These are phyloP conservation scores for Colletotrichum sp. DNA, from an alignment of 2,329 filamentous ascomycete species.

Conservation along the genomic window DNA sequence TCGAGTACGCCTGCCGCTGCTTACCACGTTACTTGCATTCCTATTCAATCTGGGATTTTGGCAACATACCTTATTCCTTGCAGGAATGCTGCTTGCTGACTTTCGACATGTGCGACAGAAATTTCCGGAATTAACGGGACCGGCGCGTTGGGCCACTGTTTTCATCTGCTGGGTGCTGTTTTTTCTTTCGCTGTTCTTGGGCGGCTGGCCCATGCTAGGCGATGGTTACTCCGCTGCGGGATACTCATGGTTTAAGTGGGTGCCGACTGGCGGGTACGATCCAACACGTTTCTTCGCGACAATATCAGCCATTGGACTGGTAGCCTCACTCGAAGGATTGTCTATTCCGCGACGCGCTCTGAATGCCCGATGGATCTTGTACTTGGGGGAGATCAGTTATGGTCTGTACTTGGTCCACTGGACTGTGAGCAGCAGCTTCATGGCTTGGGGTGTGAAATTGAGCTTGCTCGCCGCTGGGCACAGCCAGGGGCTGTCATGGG, in stretches of 20 bases:
- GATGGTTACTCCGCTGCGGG: not conserved
- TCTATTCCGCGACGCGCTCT: slow-evolving; percentile 60
- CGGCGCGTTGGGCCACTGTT: not conserved
- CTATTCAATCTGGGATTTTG: slow-evolving; percentile 26
- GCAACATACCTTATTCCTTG: slow-evolving; percentile 5
- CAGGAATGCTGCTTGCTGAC: slow-evolving; percentile 5
- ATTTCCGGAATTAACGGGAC: not conserved
- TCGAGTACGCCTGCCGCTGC: slow-evolving; percentile 43
- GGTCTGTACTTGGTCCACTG: slow-evolving; percentile 70
- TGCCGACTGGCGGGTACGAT: not conserved
- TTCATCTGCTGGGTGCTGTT: not conserved
- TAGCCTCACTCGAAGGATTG: not conserved
- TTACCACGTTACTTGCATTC: slow-evolving; percentile 46
- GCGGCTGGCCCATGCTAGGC: not conserved
- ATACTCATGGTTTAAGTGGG: slow-evolving; percentile 12
- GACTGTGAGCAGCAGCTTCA: not conserved
- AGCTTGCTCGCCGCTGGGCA: not conserved
- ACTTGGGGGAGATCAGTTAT: slow-evolving; percentile 67
- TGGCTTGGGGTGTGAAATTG: not conserved
- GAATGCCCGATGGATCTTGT: slow-evolving; percentile 62
- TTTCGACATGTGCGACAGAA: not conserved
- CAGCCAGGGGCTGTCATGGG: not conserved
- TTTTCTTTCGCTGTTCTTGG: not conserved
- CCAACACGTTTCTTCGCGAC: not conserved
- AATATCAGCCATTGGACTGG: not conserved